Evolutionary conservation across 163 green algal genomes (phyloP).

Genomic region (Chlorella variabilis): DNA sequence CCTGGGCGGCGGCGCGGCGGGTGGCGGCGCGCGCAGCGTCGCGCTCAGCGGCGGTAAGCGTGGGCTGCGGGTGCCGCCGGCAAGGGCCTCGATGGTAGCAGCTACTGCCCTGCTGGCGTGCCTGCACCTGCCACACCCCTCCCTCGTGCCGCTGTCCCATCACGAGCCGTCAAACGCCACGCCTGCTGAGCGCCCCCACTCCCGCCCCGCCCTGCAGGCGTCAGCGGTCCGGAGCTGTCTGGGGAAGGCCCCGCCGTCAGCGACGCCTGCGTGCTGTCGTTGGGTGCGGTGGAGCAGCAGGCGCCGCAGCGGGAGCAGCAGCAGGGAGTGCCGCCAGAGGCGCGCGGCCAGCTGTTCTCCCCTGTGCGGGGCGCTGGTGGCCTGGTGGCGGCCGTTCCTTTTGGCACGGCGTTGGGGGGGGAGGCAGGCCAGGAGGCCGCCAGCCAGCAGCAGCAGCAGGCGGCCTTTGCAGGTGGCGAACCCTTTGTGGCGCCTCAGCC

Average conservation of each 20-base stretch:
- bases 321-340: neutral
- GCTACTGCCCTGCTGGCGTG: neutral
- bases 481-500: neutral
- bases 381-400: neutral
- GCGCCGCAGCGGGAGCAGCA: neutral
- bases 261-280: slow-evolving; percentile 1
- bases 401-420: too few relatives aligned
- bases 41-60: slow-evolving; percentile 12
- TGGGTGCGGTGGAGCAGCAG: neutral
- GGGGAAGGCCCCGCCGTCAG: slow-evolving; percentile 4
- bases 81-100: too few relatives aligned
- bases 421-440: neutral
- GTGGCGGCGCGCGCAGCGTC: neutral
- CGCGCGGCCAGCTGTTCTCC: slow-evolving; percentile 1
- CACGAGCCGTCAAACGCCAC: too few relatives aligned
- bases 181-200: too few relatives aligned
- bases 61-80: neutral
- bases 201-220: neutral
- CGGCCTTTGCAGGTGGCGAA: too few relatives aligned
- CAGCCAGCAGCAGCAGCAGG: slow-evolving; percentile 5
- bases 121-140: neutral
- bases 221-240: neutral
- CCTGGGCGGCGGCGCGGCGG: neutral
- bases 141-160: too few relatives aligned
- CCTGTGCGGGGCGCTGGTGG: neutral